Evolutionary conservation across 805 yeast species (phyloP).

Genomic region (Schwanniomyces sp.): DNA sequence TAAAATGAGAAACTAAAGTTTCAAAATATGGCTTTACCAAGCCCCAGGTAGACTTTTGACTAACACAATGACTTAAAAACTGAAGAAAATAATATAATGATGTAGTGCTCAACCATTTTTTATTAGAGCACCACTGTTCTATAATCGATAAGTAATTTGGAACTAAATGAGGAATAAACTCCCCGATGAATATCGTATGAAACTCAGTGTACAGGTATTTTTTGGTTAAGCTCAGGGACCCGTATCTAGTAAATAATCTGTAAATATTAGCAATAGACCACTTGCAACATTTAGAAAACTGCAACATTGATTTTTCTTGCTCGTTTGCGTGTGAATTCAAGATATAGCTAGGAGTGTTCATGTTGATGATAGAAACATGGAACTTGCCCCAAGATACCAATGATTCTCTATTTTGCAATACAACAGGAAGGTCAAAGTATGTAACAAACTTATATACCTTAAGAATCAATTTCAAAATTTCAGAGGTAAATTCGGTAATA

Average conservation of each 20-base stretch:
- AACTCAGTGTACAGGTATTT: constrained; percentile 64
- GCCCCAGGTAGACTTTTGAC: constrained; percentile 58
- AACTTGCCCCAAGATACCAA: constrained; percentile 72
- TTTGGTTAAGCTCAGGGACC: constrained; percentile 43
- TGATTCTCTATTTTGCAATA: constrained; percentile 50
- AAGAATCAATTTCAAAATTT: constrained; percentile 69
- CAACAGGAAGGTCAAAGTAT: constrained; percentile 66
- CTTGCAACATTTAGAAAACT: constrained; percentile 65
- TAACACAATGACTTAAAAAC: constrained; percentile 57
- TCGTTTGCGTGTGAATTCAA: constrained; percentile 48
- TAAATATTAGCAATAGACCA: constrained; percentile 84
- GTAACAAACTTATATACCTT: constrained; percentile 80
- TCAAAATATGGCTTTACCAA: constrained; percentile 64
- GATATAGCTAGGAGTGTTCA: constrained; percentile 56
- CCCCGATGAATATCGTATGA: constrained; percentile 49
- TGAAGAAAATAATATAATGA: constrained; percentile 60
- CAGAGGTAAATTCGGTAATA: constrained; percentile 49
- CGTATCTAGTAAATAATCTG: constrained; percentile 72
- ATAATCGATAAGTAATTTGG: constrained; percentile 63
- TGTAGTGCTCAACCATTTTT: constrained; percentile 68
- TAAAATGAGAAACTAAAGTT: constrained; percentile 64
- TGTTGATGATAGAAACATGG: constrained; percentile 65
- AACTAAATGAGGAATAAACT: constrained; percentile 74
- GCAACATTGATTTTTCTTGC: constrained; percentile 52
- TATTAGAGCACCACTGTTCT: constrained; percentile 67